These are phyloP conservation scores for Pseudocercospora eumusae DNA, from an alignment of 2,329 filamentous ascomycete species.

Conservation along the genomic window DNA sequence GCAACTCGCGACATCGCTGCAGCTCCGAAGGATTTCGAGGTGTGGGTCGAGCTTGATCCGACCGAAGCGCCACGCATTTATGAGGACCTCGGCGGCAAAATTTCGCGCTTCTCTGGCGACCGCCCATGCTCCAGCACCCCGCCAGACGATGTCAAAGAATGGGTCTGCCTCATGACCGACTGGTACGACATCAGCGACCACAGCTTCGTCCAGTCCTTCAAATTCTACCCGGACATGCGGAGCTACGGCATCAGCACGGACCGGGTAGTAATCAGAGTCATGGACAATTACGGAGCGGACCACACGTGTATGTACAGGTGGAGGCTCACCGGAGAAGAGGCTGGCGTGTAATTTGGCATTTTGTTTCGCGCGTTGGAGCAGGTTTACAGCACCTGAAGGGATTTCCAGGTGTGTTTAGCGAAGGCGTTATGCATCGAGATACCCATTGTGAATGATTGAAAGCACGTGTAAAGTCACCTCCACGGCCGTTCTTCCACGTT, in stretches of 20 bases:
- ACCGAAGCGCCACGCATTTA: conserved; percentile 26
- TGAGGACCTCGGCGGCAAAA: conserved; percentile 14
- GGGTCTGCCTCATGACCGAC: conserved; percentile 46
- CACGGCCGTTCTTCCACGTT: too few relatives aligned
- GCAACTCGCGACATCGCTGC: conserved; percentile 44
- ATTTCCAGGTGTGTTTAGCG: background rate
- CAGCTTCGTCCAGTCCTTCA: conserved; percentile 48
- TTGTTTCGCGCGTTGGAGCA: background rate
- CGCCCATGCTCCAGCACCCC: conserved; percentile 17
- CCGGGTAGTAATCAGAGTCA: conserved; percentile 44
- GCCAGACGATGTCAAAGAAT: conserved; percentile 31
- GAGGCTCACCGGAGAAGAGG: conserved; percentile 43
- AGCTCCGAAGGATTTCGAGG: conserved; percentile 48
- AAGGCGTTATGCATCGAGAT: background rate
- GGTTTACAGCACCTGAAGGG: background rate
- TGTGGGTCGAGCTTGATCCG: conserved; percentile 46
- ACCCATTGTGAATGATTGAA: background rate
- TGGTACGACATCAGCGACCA: conserved; percentile 45
- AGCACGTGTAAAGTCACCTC: background rate
- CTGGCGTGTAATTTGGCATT: background rate
- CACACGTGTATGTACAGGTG: conserved; percentile 52
- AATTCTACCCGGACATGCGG: conserved; percentile 37
- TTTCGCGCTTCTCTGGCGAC: conserved; percentile 24
- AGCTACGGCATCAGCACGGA: conserved; percentile 35
- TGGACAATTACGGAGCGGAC: conserved; percentile 47